Conservation (phyloP, 805 yeast species). For the Zygoascus tannicola region DNA sequence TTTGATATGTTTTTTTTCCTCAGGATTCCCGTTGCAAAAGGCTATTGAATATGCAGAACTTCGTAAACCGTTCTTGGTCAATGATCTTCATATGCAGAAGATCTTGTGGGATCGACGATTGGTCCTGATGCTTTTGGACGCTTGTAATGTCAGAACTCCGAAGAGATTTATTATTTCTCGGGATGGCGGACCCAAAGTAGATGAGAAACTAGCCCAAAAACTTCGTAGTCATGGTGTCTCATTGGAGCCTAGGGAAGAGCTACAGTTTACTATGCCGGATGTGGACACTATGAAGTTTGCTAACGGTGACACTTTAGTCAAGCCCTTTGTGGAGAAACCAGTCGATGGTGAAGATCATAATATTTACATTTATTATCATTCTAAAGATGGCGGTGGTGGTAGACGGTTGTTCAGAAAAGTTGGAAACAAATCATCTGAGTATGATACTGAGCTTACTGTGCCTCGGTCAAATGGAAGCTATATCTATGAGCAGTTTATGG, state of each 20-base stretch:
- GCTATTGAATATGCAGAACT: conserved; percentile 85
- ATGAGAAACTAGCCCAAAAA: conserved; percentile 52
- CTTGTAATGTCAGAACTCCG: conserved; percentile 85
- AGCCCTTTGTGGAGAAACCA: conserved; percentile 97
- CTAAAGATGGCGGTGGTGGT: conserved; percentile 94
- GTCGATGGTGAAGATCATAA: conserved; percentile 99
- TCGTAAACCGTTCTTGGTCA: conserved; percentile 81
- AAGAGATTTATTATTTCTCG: conserved; percentile 78
- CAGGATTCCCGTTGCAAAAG: conserved; percentile 92
- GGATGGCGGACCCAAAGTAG: conserved; percentile 92
- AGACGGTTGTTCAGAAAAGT: conserved; percentile 87
- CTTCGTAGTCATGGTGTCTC: conserved; percentile 55
- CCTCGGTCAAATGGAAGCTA: conserved; percentile 89
- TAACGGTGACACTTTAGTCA: conserved; percentile 59
- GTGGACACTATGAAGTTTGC: conserved; percentile 78
- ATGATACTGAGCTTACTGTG: conserved; percentile 62
- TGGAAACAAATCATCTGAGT: conserved; percentile 94
- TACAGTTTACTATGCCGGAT: conserved; percentile 67
- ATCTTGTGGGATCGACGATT: conserved; percentile 95
- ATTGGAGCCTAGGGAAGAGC: conserved; percentile 48
- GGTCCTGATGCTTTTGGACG: conserved; percentile 68
- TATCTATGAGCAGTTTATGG: conserved; percentile 91
- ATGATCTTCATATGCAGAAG: conserved; percentile 85
- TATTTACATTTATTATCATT: conserved; percentile 83
- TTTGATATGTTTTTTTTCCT: conserved; percentile 84